A percentile compares a stretch with the other conserved stretches of the same genome.
Conservation (phyloP, 208 protist genomes). For the Acanthamoeba royreba region DNA sequence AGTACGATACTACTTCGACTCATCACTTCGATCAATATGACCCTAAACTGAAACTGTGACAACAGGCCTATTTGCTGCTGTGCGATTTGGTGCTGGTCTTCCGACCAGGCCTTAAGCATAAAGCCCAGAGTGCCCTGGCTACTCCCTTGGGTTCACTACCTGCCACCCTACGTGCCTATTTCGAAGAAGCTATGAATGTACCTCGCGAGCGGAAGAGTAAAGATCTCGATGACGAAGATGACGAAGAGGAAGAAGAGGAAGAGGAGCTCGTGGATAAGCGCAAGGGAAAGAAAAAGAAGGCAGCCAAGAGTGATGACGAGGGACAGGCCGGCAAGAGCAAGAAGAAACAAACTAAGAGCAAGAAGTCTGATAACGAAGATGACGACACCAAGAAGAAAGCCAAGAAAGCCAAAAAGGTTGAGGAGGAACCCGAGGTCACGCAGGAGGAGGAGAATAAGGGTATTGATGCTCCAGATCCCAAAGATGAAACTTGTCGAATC, state of each 20-base stretch:
- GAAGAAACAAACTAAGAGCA: not conserved
- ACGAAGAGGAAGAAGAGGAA: not conserved
- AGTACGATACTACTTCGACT: not conserved
- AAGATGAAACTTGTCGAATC: too few species aligned
- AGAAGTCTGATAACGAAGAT: not conserved
- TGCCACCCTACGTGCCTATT: not conserved
- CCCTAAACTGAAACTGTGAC: too few species aligned
- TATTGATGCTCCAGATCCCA: not conserved
- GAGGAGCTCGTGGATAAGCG: not conserved
- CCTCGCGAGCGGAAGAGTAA: not conserved
- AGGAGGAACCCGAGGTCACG: not conserved
- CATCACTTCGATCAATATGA: not conserved
- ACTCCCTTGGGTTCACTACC: not conserved
- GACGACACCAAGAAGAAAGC: too few species aligned
- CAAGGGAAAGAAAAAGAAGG: too few species aligned
- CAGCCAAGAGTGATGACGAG: not conserved
- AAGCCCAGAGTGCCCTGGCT: not conserved
- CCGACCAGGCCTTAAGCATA: not conserved
- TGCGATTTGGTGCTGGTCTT: slow-evolving; percentile 34
- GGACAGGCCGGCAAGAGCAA: not conserved
- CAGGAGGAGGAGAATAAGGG: not conserved
- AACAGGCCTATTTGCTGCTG: not conserved
- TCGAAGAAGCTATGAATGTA: not conserved
- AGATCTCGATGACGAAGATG: not conserved
- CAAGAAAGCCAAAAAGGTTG: too few species aligned